phyloP scores from a whole-genome alignment of 768 basidiomycete species.

The Pilatotrama ljubarskyi region DNA sequence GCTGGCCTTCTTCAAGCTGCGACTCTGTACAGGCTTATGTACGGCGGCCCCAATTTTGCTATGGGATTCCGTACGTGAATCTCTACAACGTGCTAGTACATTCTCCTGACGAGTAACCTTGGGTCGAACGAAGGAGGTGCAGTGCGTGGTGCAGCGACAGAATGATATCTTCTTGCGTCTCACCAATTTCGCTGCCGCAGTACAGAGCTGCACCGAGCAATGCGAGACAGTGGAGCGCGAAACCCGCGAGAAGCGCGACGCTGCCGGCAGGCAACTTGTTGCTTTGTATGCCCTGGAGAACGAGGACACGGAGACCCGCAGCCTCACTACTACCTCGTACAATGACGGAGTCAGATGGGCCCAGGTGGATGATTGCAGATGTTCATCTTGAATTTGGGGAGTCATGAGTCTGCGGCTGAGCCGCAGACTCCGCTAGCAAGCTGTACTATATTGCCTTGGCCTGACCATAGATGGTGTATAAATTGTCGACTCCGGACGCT shows the following conservation, averaged over 20 bases:
- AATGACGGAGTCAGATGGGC: no score
- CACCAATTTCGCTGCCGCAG: conserved; percentile 1
- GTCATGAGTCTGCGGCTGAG: no score
- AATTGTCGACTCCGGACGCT: no score
- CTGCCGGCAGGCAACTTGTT: conserved; percentile 7
- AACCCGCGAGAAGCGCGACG: background rate
- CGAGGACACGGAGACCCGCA: background rate
- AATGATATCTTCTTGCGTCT: conserved; percentile 1
- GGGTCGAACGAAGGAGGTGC: background rate
- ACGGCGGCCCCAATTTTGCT: conserved; percentile 9
- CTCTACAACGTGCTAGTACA: background rate
- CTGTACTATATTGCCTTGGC: no score
- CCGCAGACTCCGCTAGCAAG: no score
- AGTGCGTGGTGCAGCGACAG: conserved; percentile 8
- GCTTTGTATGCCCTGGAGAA: conserved; percentile 8
- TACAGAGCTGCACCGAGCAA: conserved; percentile 9
- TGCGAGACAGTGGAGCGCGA: conserved; percentile 14
- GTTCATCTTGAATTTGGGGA: no score
- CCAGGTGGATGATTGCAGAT: no score
- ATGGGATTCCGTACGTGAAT: conserved; percentile 13
- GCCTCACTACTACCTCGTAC: no score
- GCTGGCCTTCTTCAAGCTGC: conserved; percentile 9
- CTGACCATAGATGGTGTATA: no score
- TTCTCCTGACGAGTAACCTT: background rate
- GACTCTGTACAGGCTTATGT: conserved; percentile 14